Conservation (phyloP, 1,139 yeast species). For the Yamadazyma atmosphaerica region DNA sequence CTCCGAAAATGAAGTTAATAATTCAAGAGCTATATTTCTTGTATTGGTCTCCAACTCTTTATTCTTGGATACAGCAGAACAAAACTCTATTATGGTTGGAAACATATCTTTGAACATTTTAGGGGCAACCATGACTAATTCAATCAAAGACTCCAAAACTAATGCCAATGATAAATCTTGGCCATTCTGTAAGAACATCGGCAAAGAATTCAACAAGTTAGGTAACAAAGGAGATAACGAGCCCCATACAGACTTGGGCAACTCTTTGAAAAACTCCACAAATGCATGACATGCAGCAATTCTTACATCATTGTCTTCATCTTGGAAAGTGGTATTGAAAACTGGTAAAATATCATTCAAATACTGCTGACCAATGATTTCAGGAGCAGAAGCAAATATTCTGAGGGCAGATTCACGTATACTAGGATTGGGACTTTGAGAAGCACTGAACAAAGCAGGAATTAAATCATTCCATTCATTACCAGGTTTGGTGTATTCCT, state of each 20-base stretch:
- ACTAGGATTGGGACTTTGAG: slow-evolving; percentile 61
- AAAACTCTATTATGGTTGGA: slow-evolving; percentile 79
- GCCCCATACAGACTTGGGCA: slow-evolving; percentile 80
- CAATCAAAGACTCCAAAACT: slow-evolving; percentile 87
- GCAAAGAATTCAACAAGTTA: slow-evolving; percentile 78
- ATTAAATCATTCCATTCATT: slow-evolving; percentile 76
- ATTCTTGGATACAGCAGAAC: slow-evolving; percentile 78
- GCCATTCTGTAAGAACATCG: slow-evolving; percentile 75
- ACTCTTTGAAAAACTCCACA: slow-evolving; percentile 80
- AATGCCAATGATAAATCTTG: slow-evolving; percentile 80
- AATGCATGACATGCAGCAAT: slow-evolving; percentile 92
- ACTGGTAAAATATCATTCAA: slow-evolving; percentile 63
- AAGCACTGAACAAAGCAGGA: slow-evolving; percentile 71
- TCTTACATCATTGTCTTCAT: slow-evolving; percentile 76
- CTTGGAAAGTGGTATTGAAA: slow-evolving; percentile 79
- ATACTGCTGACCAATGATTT: slow-evolving; percentile 61
- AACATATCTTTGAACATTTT: slow-evolving; percentile 92
- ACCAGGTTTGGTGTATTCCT: slow-evolving; percentile 52
- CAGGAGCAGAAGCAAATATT: slow-evolving; percentile 83
- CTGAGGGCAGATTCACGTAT: slow-evolving; percentile 91
- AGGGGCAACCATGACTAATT: slow-evolving; percentile 90
- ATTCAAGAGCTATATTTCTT: slow-evolving; percentile 83
- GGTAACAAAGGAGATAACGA: slow-evolving; percentile 78
- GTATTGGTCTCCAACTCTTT: slow-evolving; percentile 76
- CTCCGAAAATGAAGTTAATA: slow-evolving; percentile 87